These are phyloP conservation scores for Fusarium siculi DNA, from an alignment of 2,329 filamentous ascomycete genomes.

Conservation along the genomic window DNA sequence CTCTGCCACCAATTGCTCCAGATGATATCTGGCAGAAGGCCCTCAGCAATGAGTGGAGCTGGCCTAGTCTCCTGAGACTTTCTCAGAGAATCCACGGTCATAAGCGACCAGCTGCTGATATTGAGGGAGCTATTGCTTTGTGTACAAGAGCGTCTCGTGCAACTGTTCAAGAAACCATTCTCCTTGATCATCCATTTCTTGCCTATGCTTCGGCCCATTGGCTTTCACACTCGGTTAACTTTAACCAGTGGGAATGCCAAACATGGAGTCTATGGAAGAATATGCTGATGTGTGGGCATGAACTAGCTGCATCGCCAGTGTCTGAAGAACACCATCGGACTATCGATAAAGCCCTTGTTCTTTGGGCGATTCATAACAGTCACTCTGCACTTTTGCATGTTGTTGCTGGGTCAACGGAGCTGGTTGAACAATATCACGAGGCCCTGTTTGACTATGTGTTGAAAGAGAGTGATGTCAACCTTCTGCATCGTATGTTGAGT, in stretches of 20 bases:
- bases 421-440: too few relatives aligned
- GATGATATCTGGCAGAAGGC: fast-evolving
- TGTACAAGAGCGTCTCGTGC: fast-evolving
- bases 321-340: not conserved
- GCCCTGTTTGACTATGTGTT: not conserved
- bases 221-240: not conserved
- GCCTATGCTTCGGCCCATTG: not conserved
- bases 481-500: fast-evolving
- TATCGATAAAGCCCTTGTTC: not conserved
- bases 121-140: not conserved
- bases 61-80: fast-evolving
- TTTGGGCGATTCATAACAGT: fast-evolving
- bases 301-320: not conserved
- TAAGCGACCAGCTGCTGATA: fast-evolving
- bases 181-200: not conserved
- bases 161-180: fast-evolving
- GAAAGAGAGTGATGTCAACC: fast-evolving
- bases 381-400: not conserved
- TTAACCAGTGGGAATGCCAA: fast-evolving
- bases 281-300: fast-evolving
- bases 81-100: fast-evolving
- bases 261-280: not conserved
- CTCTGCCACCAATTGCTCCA: fast-evolving
- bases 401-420: fast-evolving
- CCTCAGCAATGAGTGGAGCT: not conserved